These are phyloP conservation scores for Astrocystis sublimbata DNA, from an alignment of 495 filamentous ascomycete species.

Conservation along the genomic window DNA sequence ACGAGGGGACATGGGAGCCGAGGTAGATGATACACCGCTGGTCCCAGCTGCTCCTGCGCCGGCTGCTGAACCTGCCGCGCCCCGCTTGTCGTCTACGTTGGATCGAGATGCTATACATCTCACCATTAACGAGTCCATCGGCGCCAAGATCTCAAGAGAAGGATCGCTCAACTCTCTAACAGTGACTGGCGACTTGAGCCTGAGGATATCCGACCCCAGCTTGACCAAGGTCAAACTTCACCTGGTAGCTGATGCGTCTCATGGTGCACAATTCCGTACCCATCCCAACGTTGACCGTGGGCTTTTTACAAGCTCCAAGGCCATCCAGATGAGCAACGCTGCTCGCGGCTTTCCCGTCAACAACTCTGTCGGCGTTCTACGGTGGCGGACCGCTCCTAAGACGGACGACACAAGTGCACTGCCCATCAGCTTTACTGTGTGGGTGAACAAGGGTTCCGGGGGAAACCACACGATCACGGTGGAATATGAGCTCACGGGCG, in stretches of 20 bases:
- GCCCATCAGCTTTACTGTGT: conserved; percentile 92
- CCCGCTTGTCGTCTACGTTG: conserved; percentile 62
- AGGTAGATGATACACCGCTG: conserved; percentile 73
- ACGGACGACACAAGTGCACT: conserved; percentile 70
- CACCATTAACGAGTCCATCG: conserved; percentile 83
- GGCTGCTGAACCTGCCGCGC: conserved; percentile 56
- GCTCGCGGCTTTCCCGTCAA: conserved; percentile 88
- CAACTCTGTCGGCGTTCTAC: conserved; percentile 81
- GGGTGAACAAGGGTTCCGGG: conserved; percentile 83
- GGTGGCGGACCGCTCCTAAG: conserved; percentile 79
- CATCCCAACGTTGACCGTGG: conserved; percentile 93
- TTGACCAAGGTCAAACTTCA: conserved; percentile 87
- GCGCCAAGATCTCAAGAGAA: conserved; percentile 82
- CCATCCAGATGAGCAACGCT: conserved; percentile 81
- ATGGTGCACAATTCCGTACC: conserved; percentile 83
- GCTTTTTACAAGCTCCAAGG: conserved; percentile 73
- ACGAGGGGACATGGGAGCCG: conserved; percentile 80
- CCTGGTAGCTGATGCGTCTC: conserved; percentile 68
- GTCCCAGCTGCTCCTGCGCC: conserved; percentile 64
- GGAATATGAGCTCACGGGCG: conserved; percentile 87
- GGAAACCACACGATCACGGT: conserved; percentile 81
- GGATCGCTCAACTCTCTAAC: conserved; percentile 79
- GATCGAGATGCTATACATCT: conserved; percentile 83
- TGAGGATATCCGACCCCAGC: conserved; percentile 82
- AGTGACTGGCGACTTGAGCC: conserved; percentile 85